Percentiles rank a stretch among this genome's conserved stretches.
These are phyloP conservation scores for Zygosaccharomyces rouxii DNA, from an alignment of 805 yeast genomes.

Conservation along the genomic window DNA sequence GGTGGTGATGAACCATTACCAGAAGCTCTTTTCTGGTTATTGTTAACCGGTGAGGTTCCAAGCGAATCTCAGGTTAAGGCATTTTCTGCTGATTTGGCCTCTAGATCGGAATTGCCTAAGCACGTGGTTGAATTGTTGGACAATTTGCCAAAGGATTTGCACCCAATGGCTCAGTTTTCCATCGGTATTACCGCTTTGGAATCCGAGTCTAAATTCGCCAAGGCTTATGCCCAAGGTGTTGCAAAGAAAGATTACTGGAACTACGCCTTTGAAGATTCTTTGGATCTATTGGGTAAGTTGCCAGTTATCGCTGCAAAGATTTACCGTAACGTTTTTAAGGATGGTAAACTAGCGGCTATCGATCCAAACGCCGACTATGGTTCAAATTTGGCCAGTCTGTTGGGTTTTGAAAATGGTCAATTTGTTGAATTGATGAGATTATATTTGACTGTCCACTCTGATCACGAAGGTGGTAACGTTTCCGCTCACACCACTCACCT, in stretches of 20 bases:
- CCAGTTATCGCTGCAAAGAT: conserved; percentile 79
- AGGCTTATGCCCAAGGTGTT: conserved; percentile 81
- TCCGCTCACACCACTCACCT: conserved; percentile 83
- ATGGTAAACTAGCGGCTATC: conserved; percentile 59
- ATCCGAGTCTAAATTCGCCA: conserved; percentile 76
- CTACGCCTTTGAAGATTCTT: conserved; percentile 74
- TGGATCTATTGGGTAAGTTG: conserved; percentile 75
- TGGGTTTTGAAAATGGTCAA: conserved; percentile 59
- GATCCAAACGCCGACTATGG: conserved; percentile 60
- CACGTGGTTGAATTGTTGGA: conserved; percentile 71
- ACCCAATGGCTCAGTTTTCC: conserved; percentile 88
- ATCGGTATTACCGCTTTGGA: conserved; percentile 79
- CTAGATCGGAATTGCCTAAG: conserved; percentile 71
- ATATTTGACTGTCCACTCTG: conserved; percentile 77
- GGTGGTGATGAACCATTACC: conserved; percentile 70
- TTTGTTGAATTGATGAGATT: conserved; percentile 77
- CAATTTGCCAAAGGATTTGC: conserved; percentile 68
- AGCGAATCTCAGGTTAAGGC: conserved; percentile 64
- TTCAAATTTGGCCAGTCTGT: conserved; percentile 54
- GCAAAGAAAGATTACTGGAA: conserved; percentile 81
- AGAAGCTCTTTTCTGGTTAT: conserved; percentile 78
- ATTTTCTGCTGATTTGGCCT: conserved; percentile 71
- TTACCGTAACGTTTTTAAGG: conserved; percentile 80
- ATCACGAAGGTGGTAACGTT: conserved; percentile 89
- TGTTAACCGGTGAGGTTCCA: conserved; percentile 81